Base-by-base conservation (phyloP, 768 basidiomycete genomes). In the Melanogaster broomeanus region DNA sequence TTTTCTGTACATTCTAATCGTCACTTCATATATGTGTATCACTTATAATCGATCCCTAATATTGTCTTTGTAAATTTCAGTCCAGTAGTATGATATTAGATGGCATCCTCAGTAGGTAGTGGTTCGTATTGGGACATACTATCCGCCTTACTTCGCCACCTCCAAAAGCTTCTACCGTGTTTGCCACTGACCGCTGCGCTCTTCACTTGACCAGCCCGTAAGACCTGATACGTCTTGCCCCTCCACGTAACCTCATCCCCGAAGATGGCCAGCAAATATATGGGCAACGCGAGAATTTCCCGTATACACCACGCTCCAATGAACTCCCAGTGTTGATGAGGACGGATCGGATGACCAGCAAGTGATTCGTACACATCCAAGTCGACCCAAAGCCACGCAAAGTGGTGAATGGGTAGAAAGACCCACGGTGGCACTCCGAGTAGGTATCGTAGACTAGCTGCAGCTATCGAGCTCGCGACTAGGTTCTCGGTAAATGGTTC, bases 401-500 rank as follows among this genome's bases (percentile, higher is more conserved):
- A 55, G 59, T 88, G 83, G 63, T 93, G 90, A 3, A 81, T 50
- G 2, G 77, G 62, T 30, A 84, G 59, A 62, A 83, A 83, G 19
- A 84, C 56, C 79, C 78, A 82, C 28, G 62, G 60, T 0, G 84
- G 79, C 45, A 83, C 63, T 42, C 69, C 79, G 33, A 77, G 76
- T 27, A 87, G 71, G 48, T 77, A 74, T 25, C 67, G 64, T 44
- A 84, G 61, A 49, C 86, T 81, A 45, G 77, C 70, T 24, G 82
- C 77, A 19, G 82, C 83, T 50, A 95, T 79, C 24, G 79, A 51
- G 28, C 89, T 86, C 28, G 87, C 74, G 24, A 93, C 68, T 35
- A 97, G 68, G 39, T 83, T 85, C 71, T 99, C 97, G 16, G 94
- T 97, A 65, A 98, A 84, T 2, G 97, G 97, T 67, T 99, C 97